Evolutionary conservation across 306 rosid genomes (phyloP).

Genomic region (Leucaena leucocephala): DNA sequence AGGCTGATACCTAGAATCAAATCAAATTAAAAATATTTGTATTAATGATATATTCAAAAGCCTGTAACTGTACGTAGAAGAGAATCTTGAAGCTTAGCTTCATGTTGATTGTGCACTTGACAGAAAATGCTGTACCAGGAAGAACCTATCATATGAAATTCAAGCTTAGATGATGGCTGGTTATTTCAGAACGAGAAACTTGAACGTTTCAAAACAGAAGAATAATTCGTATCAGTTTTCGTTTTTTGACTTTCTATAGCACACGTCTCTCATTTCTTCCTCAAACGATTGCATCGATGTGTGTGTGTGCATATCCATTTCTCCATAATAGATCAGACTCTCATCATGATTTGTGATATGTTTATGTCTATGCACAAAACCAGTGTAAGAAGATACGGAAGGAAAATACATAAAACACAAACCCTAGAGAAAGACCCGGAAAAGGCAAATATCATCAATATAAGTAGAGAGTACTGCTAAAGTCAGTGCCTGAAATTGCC

Average conservation of each 20-base stretch:
- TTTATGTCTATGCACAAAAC: background rate
- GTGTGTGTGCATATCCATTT: background rate
- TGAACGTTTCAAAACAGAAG: background rate
- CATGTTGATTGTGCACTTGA: background rate
- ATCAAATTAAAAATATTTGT: background rate
- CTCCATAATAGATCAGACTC: background rate
- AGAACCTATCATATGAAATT: background rate
- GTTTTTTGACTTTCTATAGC: background rate
- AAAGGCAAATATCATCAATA: background rate
- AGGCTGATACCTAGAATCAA: background rate
- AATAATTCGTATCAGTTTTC: background rate
- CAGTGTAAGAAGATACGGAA: background rate
- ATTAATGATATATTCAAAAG: background rate
- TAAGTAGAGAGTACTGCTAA: background rate
- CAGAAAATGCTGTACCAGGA: background rate
- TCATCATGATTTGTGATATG: background rate
- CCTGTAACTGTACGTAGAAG: background rate
- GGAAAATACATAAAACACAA: background rate
- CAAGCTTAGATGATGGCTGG: background rate
- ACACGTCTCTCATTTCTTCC: background rate
- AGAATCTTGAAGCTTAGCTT: background rate
- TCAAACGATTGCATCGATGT: background rate
- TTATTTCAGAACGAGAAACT: background rate
- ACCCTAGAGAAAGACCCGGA: background rate
- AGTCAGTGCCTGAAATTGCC: background rate